A percentile compares a stretch with the other conserved stretches of the same genome.
Evolutionary conservation across 2,329 filamentous ascomycete genomes (phyloP).

Genomic region (Hirsutella minnesotensis): DNA sequence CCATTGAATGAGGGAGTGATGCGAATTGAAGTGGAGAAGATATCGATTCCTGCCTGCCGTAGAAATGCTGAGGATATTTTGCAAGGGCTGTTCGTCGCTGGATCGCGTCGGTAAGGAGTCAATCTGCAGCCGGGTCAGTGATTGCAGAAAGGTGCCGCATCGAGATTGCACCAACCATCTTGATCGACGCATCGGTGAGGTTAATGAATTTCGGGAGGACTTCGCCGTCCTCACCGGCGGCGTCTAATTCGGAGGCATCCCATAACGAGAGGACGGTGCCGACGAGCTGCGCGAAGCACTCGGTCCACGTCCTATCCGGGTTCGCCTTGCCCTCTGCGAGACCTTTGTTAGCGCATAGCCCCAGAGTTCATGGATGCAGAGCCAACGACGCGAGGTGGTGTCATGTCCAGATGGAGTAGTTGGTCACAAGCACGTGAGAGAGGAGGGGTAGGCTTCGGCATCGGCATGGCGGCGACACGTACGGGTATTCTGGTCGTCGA

Average conservation of each 20-base stretch:
- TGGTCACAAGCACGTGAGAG: background rate
- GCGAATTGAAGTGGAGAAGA: conserved; percentile 89
- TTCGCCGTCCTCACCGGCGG: conserved; percentile 72
- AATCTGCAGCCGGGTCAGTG: conserved; percentile 39
- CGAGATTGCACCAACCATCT: conserved; percentile 63
- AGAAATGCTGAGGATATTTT: conserved; percentile 91
- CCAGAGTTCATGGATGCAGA: no score
- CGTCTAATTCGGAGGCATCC: conserved; percentile 88
- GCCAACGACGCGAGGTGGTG: background rate
- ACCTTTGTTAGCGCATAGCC: no score
- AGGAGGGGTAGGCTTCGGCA: conserved; percentile 1
- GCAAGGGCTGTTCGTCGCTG: conserved; percentile 62
- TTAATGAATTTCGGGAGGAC: conserved; percentile 92
- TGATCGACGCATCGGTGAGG: conserved; percentile 90
- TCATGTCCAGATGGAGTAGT: background rate
- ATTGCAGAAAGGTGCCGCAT: background rate
- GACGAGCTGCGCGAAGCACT: conserved; percentile 93
- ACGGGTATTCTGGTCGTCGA: conserved; percentile 91
- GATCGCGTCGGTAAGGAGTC: conserved; percentile 81
- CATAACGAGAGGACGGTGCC: conserved; percentile 91
- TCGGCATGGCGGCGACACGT: conserved; percentile 25
- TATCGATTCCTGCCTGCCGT: conserved; percentile 95
- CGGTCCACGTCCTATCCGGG: conserved; percentile 78
- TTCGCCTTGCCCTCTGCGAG: conserved; percentile 71
- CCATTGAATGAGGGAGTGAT: conserved; percentile 90